These are phyloP conservation scores for Syncephalis plumigaleata DNA, from an alignment of 371 early-diverging fungal genomes.

Conservation along the genomic window DNA sequence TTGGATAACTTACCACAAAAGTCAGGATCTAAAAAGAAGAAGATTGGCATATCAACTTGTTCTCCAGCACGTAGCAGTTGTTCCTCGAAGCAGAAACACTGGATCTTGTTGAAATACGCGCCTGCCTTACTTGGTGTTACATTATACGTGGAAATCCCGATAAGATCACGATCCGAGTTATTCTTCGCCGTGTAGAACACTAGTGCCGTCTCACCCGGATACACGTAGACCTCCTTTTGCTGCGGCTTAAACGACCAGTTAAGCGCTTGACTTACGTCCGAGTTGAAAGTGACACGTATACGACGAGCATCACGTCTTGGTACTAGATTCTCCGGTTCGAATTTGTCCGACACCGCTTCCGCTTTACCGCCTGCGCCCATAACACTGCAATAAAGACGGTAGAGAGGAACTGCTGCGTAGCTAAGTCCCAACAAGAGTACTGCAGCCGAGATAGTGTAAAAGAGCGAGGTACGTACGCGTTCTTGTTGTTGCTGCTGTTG, in stretches of 20 bases:
- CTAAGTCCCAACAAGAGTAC: constrained; percentile 73
- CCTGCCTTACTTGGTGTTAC: constrained; percentile 89
- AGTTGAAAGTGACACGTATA: constrained; percentile 71
- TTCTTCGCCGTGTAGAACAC: constrained; percentile 95
- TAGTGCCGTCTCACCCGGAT: constrained; percentile 92
- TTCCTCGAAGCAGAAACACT: constrained; percentile 98
- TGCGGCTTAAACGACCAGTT: constrained; percentile 87
- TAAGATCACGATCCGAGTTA: constrained; percentile 71
- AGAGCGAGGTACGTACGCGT: constrained; percentile 6
- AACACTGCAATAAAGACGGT: constrained; percentile 81
- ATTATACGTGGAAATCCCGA: constrained; percentile 95
- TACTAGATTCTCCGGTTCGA: constrained; percentile 35
- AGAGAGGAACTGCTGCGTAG: constrained; percentile 93
- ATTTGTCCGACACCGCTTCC: constrained; percentile 30
- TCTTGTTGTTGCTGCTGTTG: too few species aligned
- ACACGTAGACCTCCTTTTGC: constrained; percentile 61
- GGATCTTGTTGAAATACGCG: constrained; percentile 93
- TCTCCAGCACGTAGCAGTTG: constrained; percentile 83
- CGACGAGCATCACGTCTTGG: constrained; percentile 36
- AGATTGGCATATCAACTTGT: constrained; percentile 98
- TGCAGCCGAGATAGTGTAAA: constrained; percentile 69
- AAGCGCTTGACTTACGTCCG: constrained; percentile 60
- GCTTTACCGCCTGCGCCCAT: constrained; percentile 89
- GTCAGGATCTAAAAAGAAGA: constrained; percentile 96
- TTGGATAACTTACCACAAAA: constrained; percentile 24